Base-by-base conservation (phyloP, 2,329 filamentous ascomycete genomes). In the Ascochyta fabae region DNA sequence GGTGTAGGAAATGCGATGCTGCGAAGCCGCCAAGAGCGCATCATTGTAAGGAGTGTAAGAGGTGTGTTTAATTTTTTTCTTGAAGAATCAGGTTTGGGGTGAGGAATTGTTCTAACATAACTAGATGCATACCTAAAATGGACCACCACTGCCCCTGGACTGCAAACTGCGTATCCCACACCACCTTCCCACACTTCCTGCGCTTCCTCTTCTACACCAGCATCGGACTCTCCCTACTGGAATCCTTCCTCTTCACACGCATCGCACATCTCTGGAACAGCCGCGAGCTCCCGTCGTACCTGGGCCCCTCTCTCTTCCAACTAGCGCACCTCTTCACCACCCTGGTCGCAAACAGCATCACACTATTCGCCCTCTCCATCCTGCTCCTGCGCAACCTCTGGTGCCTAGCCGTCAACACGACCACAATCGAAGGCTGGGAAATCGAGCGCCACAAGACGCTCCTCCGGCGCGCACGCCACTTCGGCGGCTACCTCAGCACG, bases 111-210 rank as follows among this genome's bases (percentile, higher is more conserved):
- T 36, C 51, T 53, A 46, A 54, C 19, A 36, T 3, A 2, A 13
- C 6, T 48, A 85, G 83, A 65, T 92, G 90, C 74, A 84, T 92
- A 44, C 88, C 89, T 34, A 89, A 86, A 76, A 93, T 93, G 90
- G 90, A 93, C 77, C 89, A 92, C 77, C 90, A 96, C 78, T 95
- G 91, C 70, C 90, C 91, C 3, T 95, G 91, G 91, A 94, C 90
- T 3, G 80, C 78, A 58, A 94, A 93, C 76, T 96, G 91, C 78
- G 89, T 95, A 48, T 92, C 89, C 12, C 84, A 92, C 74, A 88
- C 87, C 57, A 93, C 89, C 1, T 90, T 92, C 67, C 91, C 91
- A 7, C 88, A 94, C 77, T 95, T 95, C 75, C 61, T 92, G 42
- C 89, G 91, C 65, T 94, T 95, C 77, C 80, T 95, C 39, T 71